These are phyloP conservation scores for Plasmodiophora brassicae DNA, from an alignment of 208 protist genomes.

Conservation along the genomic window DNA sequence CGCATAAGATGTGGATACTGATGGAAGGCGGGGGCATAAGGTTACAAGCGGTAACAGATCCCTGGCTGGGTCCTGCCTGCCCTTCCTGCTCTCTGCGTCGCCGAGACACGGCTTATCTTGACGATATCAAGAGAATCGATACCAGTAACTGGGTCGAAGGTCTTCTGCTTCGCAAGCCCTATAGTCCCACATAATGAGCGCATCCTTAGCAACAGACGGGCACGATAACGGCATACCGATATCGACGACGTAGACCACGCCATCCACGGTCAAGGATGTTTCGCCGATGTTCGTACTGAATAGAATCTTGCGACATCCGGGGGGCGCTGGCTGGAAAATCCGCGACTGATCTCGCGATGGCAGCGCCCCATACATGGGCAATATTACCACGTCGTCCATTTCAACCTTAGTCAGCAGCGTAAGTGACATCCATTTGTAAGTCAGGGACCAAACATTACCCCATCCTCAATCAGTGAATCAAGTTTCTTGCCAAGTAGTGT, in stretches of 20 bases:
- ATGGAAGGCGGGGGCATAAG: conserved; percentile 45
- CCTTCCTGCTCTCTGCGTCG: conserved; percentile 83
- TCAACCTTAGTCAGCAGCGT: neutral
- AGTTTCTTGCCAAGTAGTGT: conserved; percentile 83
- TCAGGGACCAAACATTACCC: conserved; percentile 66
- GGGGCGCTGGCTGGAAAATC: conserved; percentile 88
- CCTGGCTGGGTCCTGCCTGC: conserved; percentile 67
- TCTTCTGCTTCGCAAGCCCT: conserved; percentile 37
- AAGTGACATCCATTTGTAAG: neutral
- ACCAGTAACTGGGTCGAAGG: conserved; percentile 85
- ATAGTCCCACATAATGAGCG: neutral
- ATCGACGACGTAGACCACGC: conserved; percentile 63
- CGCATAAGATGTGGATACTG: neutral
- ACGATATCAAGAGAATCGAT: conserved; percentile 87
- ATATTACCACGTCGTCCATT: conserved; percentile 64
- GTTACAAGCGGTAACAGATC: conserved; percentile 92
- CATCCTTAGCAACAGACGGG: neutral
- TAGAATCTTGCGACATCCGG: conserved; percentile 66
- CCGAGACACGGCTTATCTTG: conserved; percentile 86
- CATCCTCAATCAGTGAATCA: conserved; percentile 58
- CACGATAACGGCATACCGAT: conserved; percentile 69
- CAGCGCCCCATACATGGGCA: conserved; percentile 94
- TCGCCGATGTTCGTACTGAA: conserved; percentile 99
- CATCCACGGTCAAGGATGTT: conserved; percentile 97
- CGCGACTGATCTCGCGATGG: conserved; percentile 84